These are phyloP conservation scores for Salix dunnii DNA, from an alignment of 345 rosid genomes.

Conservation along the genomic window DNA sequence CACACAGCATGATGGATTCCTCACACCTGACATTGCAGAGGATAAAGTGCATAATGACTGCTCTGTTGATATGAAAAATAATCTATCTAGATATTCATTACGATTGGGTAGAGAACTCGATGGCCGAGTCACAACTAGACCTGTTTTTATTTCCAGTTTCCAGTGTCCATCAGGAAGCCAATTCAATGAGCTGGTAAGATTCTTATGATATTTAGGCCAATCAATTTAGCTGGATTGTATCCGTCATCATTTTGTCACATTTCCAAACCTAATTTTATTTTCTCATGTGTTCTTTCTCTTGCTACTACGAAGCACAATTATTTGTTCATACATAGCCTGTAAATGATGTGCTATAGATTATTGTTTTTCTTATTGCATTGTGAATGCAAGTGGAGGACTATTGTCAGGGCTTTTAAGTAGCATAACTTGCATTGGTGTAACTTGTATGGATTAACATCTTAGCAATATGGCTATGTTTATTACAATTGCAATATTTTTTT, in stretches of 20 bases:
- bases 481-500: not conserved
- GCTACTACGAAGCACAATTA: not conserved
- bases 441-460: not conserved
- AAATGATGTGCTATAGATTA: not conserved
- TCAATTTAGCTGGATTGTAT: not conserved
- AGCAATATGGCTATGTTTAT: not conserved
- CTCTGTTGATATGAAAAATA: slow-evolving; percentile 9
- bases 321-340: not conserved
- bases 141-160: slow-evolving; percentile 19
- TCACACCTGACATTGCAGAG: slow-evolving; percentile 22
- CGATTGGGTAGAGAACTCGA: slow-evolving; percentile 16
- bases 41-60: slow-evolving; percentile 7
- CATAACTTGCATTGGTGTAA: not conserved
- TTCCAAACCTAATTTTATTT: not conserved
- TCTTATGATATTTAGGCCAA: not conserved
- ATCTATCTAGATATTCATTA: slow-evolving; percentile 10
- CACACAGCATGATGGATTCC: slow-evolving; percentile 36
- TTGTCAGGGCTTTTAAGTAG: not conserved
- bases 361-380: not conserved
- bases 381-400: not conserved
- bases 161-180: slow-evolving; percentile 21
- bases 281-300: not conserved
- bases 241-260: not conserved
- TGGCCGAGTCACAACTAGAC: slow-evolving; percentile 5
- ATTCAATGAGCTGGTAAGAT: slow-evolving; percentile 29